Evolutionary conservation across 176 grass and related monocot species (phyloP).

Genomic region (Carex littledalei): DNA sequence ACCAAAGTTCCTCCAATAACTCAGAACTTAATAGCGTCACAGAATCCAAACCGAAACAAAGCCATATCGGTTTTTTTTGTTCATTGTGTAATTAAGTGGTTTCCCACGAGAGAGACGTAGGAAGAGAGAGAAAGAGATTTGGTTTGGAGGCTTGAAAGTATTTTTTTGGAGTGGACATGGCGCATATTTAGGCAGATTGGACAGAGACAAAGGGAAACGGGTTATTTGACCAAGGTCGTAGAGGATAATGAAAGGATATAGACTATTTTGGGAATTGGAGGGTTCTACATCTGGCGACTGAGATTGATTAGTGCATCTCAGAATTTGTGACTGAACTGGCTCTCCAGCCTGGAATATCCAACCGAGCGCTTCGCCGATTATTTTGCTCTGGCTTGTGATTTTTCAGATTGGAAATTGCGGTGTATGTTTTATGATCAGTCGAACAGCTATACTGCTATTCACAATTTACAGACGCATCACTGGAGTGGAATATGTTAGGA

Average conservation of each 20-base stretch:
- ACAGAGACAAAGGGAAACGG: background rate
- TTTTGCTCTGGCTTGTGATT: background rate
- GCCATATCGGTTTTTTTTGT: constrained; percentile 15
- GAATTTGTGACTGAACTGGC: background rate
- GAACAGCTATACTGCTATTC: background rate
- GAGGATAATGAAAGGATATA: background rate
- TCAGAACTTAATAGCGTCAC: constrained; percentile 21
- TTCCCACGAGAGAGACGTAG: background rate
- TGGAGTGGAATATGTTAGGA: background rate
- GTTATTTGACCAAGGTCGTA: constrained; percentile 5
- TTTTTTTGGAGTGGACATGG: constrained; percentile 4
- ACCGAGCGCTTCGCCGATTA: background rate
- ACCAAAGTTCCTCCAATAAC: constrained; percentile 2
- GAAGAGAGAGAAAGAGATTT: background rate
- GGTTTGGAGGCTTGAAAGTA: constrained; percentile 5
- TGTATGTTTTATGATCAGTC: background rate
- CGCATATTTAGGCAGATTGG: background rate
- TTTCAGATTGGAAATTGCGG: background rate
- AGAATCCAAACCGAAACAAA: constrained; percentile 18
- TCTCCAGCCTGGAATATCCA: constrained; percentile 8
- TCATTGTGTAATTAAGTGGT: constrained; percentile 24
- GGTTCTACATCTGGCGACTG: background rate
- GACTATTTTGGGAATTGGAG: background rate
- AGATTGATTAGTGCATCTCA: background rate
- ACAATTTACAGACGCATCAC: background rate